These are phyloP conservation scores for Vanrija humicola DNA, from an alignment of 1,284 basidiomycete species.

Conservation along the genomic window DNA sequence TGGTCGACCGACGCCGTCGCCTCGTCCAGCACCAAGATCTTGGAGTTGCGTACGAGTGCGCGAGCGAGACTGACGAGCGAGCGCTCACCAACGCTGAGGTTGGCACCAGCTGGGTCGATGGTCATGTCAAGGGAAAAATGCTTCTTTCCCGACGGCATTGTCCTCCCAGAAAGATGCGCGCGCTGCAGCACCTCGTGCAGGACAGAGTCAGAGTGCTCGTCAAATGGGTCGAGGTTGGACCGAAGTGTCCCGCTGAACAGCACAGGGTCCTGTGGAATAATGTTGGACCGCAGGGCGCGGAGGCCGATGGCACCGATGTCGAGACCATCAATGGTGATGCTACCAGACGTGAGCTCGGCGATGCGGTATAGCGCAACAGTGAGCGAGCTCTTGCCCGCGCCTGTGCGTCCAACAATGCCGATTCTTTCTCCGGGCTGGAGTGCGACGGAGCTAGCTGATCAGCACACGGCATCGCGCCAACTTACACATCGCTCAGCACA, in stretches of 20 bases:
- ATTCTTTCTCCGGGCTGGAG: slow-evolving; percentile 52
- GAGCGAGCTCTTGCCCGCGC: slow-evolving; percentile 58
- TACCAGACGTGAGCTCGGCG: slow-evolving; percentile 49
- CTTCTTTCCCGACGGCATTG: slow-evolving; percentile 45
- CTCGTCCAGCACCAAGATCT: slow-evolving; percentile 61
- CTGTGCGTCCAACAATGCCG: slow-evolving; percentile 53
- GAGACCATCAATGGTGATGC: slow-evolving; percentile 49
- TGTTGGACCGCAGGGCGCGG: slow-evolving; percentile 51
- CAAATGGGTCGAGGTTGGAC: slow-evolving; percentile 69
- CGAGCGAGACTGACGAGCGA: slow-evolving; percentile 59
- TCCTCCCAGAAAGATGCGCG: slow-evolving; percentile 58
- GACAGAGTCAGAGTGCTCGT: slow-evolving; percentile 64
- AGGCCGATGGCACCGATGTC: slow-evolving; percentile 53
- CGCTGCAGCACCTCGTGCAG: slow-evolving; percentile 78
- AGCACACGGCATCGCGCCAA: neutral
- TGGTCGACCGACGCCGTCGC: slow-evolving; percentile 61
- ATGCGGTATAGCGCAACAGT: slow-evolving; percentile 55
- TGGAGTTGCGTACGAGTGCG: slow-evolving; percentile 65
- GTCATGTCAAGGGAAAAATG: slow-evolving; percentile 58
- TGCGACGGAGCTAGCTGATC: slow-evolving; percentile 7
- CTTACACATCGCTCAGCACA: slow-evolving; percentile 53
- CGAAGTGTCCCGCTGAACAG: slow-evolving; percentile 59
- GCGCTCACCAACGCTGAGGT: slow-evolving; percentile 16
- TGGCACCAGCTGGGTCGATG: slow-evolving; percentile 32
- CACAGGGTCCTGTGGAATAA: slow-evolving; percentile 81